Conservation (phyloP, 306 rosid species). For the Trifolium fragiferum region DNA sequence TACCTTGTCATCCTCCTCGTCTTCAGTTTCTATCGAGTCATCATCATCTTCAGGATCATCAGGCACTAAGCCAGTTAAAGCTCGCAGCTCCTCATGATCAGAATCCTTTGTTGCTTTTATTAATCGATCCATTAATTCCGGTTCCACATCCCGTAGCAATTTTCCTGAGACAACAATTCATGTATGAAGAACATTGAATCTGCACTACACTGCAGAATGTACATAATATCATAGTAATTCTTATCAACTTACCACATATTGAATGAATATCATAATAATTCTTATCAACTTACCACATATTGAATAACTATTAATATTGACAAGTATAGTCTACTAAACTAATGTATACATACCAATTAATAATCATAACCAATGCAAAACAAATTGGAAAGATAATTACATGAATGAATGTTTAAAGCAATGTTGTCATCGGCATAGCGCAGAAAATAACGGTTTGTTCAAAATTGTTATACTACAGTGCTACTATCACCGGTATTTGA, state of each 20-base stretch:
- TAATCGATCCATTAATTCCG: constrained; percentile 81
- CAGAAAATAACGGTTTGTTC: background rate
- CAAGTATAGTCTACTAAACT: background rate
- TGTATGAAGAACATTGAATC: constrained; percentile 41
- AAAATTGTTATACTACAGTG: background rate
- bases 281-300: constrained; percentile 32
- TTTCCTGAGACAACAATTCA: constrained; percentile 60
- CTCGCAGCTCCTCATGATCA: constrained; percentile 65
- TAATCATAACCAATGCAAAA: constrained; percentile 2
- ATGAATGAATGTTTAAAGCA: background rate
- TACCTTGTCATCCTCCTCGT: constrained; percentile 70
- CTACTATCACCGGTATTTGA: too few relatives aligned
- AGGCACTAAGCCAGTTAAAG: constrained; percentile 52
- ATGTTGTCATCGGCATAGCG: background rate
- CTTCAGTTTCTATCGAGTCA: constrained; percentile 54
- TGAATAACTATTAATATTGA: constrained; percentile 18
- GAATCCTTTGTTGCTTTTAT: constrained; percentile 77
- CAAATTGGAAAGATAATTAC: constrained; percentile 1
- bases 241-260: constrained; percentile 30
- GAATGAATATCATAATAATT: constrained; percentile 8
- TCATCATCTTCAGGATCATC: constrained; percentile 51
- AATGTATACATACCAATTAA: background rate
- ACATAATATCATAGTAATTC: constrained; percentile 12
- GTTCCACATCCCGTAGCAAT: constrained; percentile 71
- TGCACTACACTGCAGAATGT: constrained; percentile 25